Percentiles rank a stretch among this genome's conserved stretches.
These are phyloP conservation scores for Cercospora zeina DNA, from an alignment of 2,329 filamentous ascomycete species.

Conservation along the genomic window DNA sequence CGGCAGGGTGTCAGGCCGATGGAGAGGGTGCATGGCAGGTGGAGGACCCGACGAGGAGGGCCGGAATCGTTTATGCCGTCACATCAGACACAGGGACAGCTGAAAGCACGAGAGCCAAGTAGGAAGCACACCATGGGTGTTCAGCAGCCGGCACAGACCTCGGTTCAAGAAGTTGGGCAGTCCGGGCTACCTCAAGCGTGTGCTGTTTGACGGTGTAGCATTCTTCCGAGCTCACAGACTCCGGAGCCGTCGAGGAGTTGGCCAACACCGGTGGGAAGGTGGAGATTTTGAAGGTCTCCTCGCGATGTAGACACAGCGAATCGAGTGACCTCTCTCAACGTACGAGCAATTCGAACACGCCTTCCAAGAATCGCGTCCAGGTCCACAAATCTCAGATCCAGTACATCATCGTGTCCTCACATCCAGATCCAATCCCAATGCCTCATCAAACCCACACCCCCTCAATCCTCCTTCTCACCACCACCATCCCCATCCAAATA, in stretches of 20 bases:
- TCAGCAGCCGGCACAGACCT: not conserved
- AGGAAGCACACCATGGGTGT: not conserved
- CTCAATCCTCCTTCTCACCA: conserved; percentile 36
- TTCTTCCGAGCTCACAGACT: too few species aligned
- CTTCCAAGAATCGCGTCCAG: too few species aligned
- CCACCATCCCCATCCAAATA: conserved; percentile 32
- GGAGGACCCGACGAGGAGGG: not conserved
- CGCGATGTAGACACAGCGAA: not conserved
- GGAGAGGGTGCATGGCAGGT: conserved; percentile 7
- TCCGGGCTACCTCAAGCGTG: not conserved
- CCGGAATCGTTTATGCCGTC: not conserved
- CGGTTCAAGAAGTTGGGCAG: not conserved
- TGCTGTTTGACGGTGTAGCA: too few species aligned
- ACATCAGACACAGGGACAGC: not conserved
- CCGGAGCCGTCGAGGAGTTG: too few species aligned
- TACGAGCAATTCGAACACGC: too few species aligned
- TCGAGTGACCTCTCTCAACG: too few species aligned
- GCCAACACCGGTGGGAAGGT: too few species aligned
- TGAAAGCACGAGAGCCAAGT: not conserved
- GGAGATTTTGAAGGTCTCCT: too few species aligned
- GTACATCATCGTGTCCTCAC: not conserved
- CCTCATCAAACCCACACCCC: not conserved
- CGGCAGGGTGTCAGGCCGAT: not conserved
- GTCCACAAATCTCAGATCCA: not conserved
- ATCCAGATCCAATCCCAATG: not conserved